Conservation (phyloP, 192 early-diverging fungal species). For the Umbelopsis sp. region DNA sequence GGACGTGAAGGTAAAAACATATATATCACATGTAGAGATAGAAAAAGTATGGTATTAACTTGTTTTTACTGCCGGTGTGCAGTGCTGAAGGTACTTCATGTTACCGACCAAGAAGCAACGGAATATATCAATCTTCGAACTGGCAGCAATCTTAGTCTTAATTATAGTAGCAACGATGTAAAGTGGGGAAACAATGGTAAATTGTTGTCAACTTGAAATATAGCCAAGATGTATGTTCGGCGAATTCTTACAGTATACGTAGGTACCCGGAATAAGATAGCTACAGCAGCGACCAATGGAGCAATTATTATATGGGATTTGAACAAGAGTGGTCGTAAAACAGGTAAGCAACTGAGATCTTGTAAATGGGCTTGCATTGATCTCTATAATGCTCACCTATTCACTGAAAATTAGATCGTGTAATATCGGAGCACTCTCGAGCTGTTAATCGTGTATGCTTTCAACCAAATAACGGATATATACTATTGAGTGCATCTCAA, state of each 20-base stretch:
- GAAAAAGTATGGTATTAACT: not conserved
- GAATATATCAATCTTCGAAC: conserved; percentile 71
- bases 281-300: conserved; percentile 71
- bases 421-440: conserved; percentile 71
- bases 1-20: conserved; percentile 66
- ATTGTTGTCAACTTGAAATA: not conserved
- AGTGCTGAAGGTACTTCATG: conserved; percentile 72
- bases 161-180: conserved; percentile 71
- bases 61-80: conserved; percentile 14
- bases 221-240: not conserved
- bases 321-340: conserved; percentile 45
- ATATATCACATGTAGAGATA: not conserved
- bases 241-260: conserved; percentile 24
- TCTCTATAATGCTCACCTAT: not conserved
- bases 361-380: not conserved
- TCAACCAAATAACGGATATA: conserved; percentile 65
- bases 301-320: conserved; percentile 78
- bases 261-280: conserved; percentile 67
- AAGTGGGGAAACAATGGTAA: conserved; percentile 74
- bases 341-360: conserved; percentile 39
- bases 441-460: conserved; percentile 81
- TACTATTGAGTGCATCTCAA: conserved; percentile 77
- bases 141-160: conserved; percentile 54
- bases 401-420: conserved; percentile 45
- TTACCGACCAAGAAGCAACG: conserved; percentile 53